Percentiles rank a stretch among this genome's conserved stretches.
These are phyloP conservation scores for Debaryomyces singareniensis DNA, from an alignment of 1,139 yeast species.

Conservation along the genomic window DNA sequence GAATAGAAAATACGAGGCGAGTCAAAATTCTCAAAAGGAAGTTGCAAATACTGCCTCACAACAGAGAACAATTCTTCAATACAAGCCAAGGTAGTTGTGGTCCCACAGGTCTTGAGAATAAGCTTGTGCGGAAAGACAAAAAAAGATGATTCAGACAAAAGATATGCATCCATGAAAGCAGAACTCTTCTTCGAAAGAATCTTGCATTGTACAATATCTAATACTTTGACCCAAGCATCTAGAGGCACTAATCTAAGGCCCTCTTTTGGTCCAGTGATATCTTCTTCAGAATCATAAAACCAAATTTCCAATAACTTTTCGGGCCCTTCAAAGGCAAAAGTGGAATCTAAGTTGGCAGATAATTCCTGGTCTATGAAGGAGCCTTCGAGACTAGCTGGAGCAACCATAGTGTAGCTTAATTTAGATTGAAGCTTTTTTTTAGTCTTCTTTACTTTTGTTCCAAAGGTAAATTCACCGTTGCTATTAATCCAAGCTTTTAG, in stretches of 20 bases:
- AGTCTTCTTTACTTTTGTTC: constrained; percentile 6
- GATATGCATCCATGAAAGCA: constrained; percentile 67
- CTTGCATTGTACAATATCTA: constrained; percentile 84
- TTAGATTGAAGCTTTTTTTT: constrained; percentile 3
- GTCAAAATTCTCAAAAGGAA: constrained; percentile 18
- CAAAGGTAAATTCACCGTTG: background rate
- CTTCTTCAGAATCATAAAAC: constrained; percentile 49
- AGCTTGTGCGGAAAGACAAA: constrained; percentile 85
- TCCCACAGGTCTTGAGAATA: constrained; percentile 91
- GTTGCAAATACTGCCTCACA: constrained; percentile 21
- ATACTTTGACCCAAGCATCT: constrained; percentile 60
- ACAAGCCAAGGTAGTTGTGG: constrained; percentile 85
- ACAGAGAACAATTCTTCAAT: constrained; percentile 56
- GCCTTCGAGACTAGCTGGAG: constrained; percentile 37
- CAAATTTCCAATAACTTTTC: constrained; percentile 89
- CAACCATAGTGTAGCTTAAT: constrained; percentile 28
- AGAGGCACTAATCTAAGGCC: constrained; percentile 66
- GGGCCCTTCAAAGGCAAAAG: constrained; percentile 95
- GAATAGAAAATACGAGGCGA: constrained; percentile 79
- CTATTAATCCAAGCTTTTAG: constrained; percentile 8
- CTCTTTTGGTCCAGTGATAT: constrained; percentile 31
- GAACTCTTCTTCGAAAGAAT: constrained; percentile 75
- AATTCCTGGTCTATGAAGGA: constrained; percentile 69
- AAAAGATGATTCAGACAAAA: constrained; percentile 83
- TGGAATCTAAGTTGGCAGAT: constrained; percentile 76